Base-by-base conservation (phyloP, 371 early-diverging fungal species). In the Dentiscutata heterogama region DNA sequence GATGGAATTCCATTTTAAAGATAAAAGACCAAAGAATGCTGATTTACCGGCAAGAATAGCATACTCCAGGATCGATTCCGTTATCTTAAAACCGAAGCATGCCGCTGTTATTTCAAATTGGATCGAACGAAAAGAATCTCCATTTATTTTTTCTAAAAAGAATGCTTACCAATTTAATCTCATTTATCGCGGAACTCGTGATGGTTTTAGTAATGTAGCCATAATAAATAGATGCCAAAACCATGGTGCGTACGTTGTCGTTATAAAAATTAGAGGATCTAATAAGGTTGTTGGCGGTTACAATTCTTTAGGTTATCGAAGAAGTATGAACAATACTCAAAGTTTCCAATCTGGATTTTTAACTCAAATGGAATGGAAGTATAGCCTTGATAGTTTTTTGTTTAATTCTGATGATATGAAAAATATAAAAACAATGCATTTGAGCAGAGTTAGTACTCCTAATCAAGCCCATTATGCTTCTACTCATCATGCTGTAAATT, bases 281-380 rank as follows among this genome's bases (percentile, higher is more conserved):
- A 60, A 70, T 18, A 67, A 83, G 50, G 63, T 83, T 39, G 56
- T 83, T 67, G 83, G 83, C 22, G 83, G 83, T 13, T 83, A 83
- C 60, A 83, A 83, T 65, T 72, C 83, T 22, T 61, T 74, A 58
- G 61, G 50, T 67, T 81, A 68, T 75, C 29, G 60, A 50, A 25
- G 64, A 51, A 51, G 51, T 16, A 51, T 51, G 51, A 51, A 16
- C 3, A 51, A 51, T 51, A 51, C 51, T 51, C 51, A 51, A 51
- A 11, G 51, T 51, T 51, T 51, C 16, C 51, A 51, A 51, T 51
- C 51, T 13, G 51, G 51, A 51, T 51, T 51, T 51, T 51, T 51
- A 51, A 51, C 51, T 16, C 51, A 51, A 14, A 51, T 51, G 51
- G 51, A 51, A 51, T 51, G 51, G 51, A 51, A 51, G 51, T 51